Base-by-base conservation (phyloP, 192 early-diverging fungal species). In the Obelidium mucronatum region DNA sequence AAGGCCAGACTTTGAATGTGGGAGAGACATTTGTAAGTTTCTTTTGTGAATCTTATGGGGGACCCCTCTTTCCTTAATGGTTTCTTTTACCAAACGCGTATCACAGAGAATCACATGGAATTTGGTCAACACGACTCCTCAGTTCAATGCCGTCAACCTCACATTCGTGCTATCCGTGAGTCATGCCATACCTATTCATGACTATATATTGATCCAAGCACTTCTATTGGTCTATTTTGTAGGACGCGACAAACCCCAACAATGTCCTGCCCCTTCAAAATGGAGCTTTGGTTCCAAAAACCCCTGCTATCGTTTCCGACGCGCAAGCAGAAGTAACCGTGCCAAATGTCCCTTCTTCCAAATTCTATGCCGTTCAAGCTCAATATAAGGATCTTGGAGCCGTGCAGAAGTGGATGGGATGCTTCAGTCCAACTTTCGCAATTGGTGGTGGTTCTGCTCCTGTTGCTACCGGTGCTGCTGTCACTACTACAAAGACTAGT, bases 181-280 rank as follows among this genome's bases (percentile, higher is more conserved):
- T n/a, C n/a, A n/a, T n/a, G n/a, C n/a, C n/a, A n/a, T n/a, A n/a
- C n/a, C n/a, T n/a, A n/a, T n/a, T n/a, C n/a, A n/a, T n/a, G n/a
- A n/a, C n/a, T n/a, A n/a, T n/a, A n/a, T n/a, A n/a, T n/a, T n/a
- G n/a, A n/a, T n/a, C n/a, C n/a, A n/a, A n/a, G n/a, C n/a, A n/a
- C n/a, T n/a, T n/a, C n/a, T n/a, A n/a, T n/a, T n/a, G n/a, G n/a
- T n/a, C n/a, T n/a, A n/a, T n/a, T n/a, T n/a, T n/a, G n/a, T n/a
- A 60, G 58, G 28, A 60, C 58, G 22, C 58, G 13, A 60, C 22
- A 60, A 60, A 60, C 58, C 58, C 58, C 22, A 60, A 60, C 58
- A 60, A 60, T 31, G 58, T 30, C 22, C 13, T 60, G 13, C 22
- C 58, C 6, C 13, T 60, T 31, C 22, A 22, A 4, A 31, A 31